Conservation (phyloP, 2,329 filamentous ascomycete genomes). For the Calonectria pseudoreteaudii region DNA sequence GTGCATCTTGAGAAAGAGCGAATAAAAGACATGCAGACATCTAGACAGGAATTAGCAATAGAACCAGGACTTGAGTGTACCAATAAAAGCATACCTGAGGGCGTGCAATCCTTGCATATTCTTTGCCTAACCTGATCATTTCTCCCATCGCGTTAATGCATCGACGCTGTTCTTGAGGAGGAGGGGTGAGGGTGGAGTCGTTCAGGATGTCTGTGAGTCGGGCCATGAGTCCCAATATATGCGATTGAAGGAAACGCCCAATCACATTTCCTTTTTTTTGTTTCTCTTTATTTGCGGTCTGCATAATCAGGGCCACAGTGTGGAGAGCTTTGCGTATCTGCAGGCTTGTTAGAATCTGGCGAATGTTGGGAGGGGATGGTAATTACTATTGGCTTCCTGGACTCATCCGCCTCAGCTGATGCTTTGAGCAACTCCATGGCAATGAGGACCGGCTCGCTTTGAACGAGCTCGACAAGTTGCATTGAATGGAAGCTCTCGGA, state of each 20-base stretch:
- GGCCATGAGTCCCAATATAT: constrained; percentile 89
- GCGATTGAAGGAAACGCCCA: constrained; percentile 81
- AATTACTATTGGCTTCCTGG: constrained; percentile 68
- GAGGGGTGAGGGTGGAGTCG: constrained; percentile 66
- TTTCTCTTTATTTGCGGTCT: constrained; percentile 56
- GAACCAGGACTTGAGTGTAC: neutral
- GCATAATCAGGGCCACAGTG: constrained; percentile 57
- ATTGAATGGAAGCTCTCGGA: constrained; percentile 77
- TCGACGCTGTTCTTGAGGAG: constrained; percentile 76
- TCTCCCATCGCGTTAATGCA: constrained; percentile 88
- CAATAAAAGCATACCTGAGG: constrained; percentile 75
- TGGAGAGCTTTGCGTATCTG: constrained; percentile 62
- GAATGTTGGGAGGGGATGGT: neutral
- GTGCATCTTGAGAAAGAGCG: constrained; percentile 77
- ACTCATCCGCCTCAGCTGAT: constrained; percentile 75
- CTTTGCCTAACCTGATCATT: constrained; percentile 82
- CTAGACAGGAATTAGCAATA: constrained; percentile 41
- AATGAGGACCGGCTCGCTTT: constrained; percentile 79
- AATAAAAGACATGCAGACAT: constrained; percentile 94
- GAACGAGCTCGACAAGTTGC: constrained; percentile 76
- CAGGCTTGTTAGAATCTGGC: constrained; percentile 39
- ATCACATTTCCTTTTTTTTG: constrained; percentile 69
- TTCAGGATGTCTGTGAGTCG: constrained; percentile 84
- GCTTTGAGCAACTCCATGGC: constrained; percentile 86
- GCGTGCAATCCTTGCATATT: constrained; percentile 80